phyloP scores from a whole-genome alignment of 257 asterid genomes.

The Apocynum venetum region DNA sequence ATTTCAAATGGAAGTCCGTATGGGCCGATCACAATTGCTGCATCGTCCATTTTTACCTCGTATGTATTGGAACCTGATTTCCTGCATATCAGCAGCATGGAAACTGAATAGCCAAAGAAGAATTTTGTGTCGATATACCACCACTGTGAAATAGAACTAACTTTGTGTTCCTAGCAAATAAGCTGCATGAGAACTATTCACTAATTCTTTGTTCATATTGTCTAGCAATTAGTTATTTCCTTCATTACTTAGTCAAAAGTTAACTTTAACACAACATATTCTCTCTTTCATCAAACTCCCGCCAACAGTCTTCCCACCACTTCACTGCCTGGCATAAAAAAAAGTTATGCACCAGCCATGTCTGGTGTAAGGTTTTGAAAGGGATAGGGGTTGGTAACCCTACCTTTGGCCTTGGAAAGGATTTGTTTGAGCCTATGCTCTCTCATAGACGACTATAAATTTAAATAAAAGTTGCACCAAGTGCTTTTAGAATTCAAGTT shows the following conservation, averaged over 20 bases:
- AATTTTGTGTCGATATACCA: background rate
- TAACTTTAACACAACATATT: background rate
- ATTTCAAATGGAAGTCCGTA: slow-evolving; percentile 82
- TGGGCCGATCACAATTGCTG: slow-evolving; percentile 77
- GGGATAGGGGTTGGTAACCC: background rate
- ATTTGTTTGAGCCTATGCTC: background rate
- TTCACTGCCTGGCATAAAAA: background rate
- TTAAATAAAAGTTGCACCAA: background rate
- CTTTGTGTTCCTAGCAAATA: background rate
- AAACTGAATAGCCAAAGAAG: background rate
- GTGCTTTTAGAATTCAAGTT: background rate
- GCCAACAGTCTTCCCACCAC: background rate
- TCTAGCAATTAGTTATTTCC: background rate
- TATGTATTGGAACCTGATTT: slow-evolving; percentile 56
- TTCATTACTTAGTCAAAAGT: background rate
- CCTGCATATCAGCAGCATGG: slow-evolving; percentile 29
- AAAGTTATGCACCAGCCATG: background rate
- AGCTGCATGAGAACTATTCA: background rate
- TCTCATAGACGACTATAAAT: background rate
- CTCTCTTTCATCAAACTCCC: background rate
- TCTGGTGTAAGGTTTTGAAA: background rate
- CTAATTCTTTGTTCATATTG: background rate
- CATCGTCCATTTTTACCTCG: slow-evolving; percentile 81
- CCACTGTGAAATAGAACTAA: background rate
- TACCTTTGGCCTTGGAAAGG: background rate